Conservation (phyloP, 139 green algal species). For the Mesostigma viride region DNA sequence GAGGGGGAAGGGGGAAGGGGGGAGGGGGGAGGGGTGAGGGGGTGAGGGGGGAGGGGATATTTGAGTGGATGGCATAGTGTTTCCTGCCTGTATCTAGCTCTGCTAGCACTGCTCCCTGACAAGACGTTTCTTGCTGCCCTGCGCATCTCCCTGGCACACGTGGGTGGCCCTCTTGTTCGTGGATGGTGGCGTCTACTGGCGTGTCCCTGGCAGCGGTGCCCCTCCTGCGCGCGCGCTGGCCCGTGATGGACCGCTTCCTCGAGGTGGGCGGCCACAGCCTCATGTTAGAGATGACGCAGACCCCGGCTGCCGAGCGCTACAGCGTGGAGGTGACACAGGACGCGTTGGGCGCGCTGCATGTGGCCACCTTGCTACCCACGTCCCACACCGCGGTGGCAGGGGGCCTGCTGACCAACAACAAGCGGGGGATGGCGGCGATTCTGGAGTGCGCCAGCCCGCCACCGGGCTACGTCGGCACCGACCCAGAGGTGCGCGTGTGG, state of each 20-base stretch:
- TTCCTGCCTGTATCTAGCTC: too few species aligned
- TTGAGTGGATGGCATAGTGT: too few species aligned
- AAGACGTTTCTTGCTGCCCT: too few species aligned
- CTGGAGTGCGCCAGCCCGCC: background rate
- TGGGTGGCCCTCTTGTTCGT: too few species aligned
- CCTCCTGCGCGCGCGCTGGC: slow-evolving; percentile 40
- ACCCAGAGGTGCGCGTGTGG: background rate
- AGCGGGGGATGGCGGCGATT: background rate
- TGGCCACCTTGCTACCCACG: slow-evolving; percentile 44
- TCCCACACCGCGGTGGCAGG: slow-evolving; percentile 6
- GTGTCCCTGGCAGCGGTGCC: too few species aligned
- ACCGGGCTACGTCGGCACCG: background rate
- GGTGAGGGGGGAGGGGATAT: too few species aligned
- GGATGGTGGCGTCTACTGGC: too few species aligned
- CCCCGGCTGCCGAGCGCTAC: slow-evolving; percentile 34
- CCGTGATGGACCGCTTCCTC: slow-evolving; percentile 31
- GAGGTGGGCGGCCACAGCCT: slow-evolving; percentile 29
- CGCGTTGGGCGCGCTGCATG: slow-evolving; percentile 41
- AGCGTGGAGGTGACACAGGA: slow-evolving; percentile 40
- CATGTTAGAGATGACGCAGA: slow-evolving; percentile 44
- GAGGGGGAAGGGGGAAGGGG: too few species aligned
- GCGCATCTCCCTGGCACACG: too few species aligned
- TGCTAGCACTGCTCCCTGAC: too few species aligned
- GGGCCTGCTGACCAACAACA: background rate
- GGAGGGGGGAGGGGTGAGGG: too few species aligned